Evolutionary conservation across 179 eudicot genomes (phyloP).

Genomic region (Spinacia oleracea): DNA sequence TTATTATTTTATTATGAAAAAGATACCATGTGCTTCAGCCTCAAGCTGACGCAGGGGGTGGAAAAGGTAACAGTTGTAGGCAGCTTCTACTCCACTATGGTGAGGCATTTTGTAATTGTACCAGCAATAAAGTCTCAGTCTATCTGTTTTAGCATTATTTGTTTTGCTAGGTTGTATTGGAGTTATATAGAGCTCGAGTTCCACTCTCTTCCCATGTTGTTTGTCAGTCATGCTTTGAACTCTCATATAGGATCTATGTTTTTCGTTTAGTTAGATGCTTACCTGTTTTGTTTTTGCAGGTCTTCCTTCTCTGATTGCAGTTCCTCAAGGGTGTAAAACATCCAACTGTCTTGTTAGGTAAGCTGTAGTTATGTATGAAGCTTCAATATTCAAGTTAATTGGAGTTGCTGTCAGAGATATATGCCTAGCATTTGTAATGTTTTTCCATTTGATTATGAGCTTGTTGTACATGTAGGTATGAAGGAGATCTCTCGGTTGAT

Average conservation of each 20-base stretch:
- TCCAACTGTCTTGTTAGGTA: conserved; percentile 72
- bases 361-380: conserved; percentile 23
- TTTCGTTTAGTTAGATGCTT: conserved; percentile 6
- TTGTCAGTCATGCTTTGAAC: neutral
- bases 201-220: neutral
- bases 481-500: conserved; percentile 90
- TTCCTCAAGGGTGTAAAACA: conserved; percentile 72
- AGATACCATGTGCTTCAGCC: neutral
- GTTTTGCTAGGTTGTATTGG: neutral
- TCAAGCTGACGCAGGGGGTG: neutral
- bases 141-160: neutral
- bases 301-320: conserved; percentile 70
- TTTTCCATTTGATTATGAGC: conserved; percentile 10
- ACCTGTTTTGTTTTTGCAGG: conserved; percentile 47
- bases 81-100: conserved; percentile 1
- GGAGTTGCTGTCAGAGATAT: neutral
- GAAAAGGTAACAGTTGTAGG: neutral
- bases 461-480: conserved; percentile 50
- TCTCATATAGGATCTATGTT: neutral
- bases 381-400: neutral
- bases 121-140: neutral
- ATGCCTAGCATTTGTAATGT: neutral
- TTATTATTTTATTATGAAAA: neutral
- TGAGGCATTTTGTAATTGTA: neutral
- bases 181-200: neutral